These are phyloP conservation scores for Neopestalotiopsis sp. DNA, from an alignment of 2,329 filamentous ascomycete species.

Conservation along the genomic window DNA sequence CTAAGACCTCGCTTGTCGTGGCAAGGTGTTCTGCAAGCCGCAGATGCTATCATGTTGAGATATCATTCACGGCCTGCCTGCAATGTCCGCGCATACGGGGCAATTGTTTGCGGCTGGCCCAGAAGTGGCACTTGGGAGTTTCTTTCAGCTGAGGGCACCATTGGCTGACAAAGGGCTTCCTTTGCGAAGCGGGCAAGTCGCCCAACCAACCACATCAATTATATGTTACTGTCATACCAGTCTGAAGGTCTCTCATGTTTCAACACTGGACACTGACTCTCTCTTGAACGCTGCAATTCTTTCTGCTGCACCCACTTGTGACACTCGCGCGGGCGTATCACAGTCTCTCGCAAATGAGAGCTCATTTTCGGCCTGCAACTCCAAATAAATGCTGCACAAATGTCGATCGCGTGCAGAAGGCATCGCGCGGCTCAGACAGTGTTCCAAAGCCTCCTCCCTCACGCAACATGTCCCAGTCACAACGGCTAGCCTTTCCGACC, in stretches of 20 bases:
- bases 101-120: background rate
- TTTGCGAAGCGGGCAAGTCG: background rate
- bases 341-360: background rate
- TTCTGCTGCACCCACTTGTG: background rate
- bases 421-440: background rate
- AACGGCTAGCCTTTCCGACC: background rate
- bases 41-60: background rate
- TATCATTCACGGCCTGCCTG: background rate
- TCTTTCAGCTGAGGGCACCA: background rate
- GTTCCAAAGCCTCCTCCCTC: background rate
- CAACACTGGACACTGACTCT: background rate
- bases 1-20: background rate
- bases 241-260: background rate
- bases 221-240: background rate
- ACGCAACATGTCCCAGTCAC: background rate
- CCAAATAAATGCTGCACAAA: background rate
- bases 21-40: background rate
- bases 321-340: background rate
- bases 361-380: background rate
- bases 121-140: background rate
- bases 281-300: background rate
- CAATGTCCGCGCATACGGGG: background rate
- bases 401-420: constrained; percentile 1
- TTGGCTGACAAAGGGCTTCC: background rate
- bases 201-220: background rate